Conservation (phyloP, 1,139 yeast genomes). For the Diutina scorzettiae region DNA sequence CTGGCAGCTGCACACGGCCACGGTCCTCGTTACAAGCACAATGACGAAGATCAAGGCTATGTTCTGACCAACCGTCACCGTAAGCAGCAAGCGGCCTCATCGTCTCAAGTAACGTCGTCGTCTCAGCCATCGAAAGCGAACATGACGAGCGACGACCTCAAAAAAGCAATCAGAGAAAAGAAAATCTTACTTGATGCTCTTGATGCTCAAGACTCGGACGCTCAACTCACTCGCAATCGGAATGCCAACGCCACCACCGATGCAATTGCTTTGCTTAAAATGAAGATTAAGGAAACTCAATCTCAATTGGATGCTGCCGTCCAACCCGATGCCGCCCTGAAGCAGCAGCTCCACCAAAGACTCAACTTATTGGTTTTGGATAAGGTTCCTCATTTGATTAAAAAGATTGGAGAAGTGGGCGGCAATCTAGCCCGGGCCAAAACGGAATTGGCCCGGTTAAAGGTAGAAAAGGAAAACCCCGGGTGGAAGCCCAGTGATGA, state of each 20-base stretch:
- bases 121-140: slow-evolving; percentile 14
- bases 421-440: slow-evolving; percentile 58
- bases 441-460: slow-evolving; percentile 45
- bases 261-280: slow-evolving; percentile 55
- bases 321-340: slow-evolving; percentile 24
- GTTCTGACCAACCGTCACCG: slow-evolving; percentile 59
- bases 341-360: slow-evolving; percentile 32
- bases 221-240: slow-evolving; percentile 12
- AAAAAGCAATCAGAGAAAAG: slow-evolving; percentile 57
- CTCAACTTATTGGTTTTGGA: slow-evolving; percentile 47
- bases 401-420: slow-evolving; percentile 50
- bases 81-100: slow-evolving; percentile 13
- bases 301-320: slow-evolving; percentile 24
- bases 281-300: slow-evolving; percentile 47
- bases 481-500: slow-evolving; percentile 35
- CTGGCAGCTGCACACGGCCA: slow-evolving; percentile 16
- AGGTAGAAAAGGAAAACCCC: slow-evolving; percentile 53
- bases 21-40: slow-evolving; percentile 56
- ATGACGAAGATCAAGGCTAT: slow-evolving; percentile 51
- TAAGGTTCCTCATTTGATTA: slow-evolving; percentile 56
- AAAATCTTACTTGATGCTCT: slow-evolving; percentile 57
- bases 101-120: slow-evolving; percentile 12
- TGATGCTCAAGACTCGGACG: slow-evolving; percentile 56
- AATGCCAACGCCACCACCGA: slow-evolving; percentile 19
- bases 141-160: slow-evolving; percentile 36